phyloP scores from a whole-genome alignment of 169 alveolate species.

The Cryptosporidium parvum region DNA sequence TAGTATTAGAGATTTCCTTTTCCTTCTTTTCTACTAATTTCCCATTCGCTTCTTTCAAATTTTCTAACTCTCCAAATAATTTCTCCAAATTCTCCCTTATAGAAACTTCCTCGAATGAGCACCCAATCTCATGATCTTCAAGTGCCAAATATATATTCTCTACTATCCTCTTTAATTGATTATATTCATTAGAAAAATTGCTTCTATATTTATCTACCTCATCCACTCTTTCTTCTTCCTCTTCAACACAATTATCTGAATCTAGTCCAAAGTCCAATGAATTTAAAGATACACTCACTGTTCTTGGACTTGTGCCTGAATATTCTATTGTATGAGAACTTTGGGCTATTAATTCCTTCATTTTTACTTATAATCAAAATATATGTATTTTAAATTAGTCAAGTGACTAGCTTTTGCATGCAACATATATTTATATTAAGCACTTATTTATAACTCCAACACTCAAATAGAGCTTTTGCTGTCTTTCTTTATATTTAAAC shows the following conservation, averaged over 20 bases:
- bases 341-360: background rate
- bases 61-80: no score
- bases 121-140: background rate
- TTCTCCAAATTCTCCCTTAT: background rate
- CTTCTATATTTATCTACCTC: no score
- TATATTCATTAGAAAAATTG: no score
- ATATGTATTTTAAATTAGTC: no score
- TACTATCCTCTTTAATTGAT: background rate
- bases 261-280: slow-evolving; percentile 8
- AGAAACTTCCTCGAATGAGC: background rate
- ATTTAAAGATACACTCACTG: slow-evolving; percentile 2
- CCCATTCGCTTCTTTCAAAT: no score
- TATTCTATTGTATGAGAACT: background rate
- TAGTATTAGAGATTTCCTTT: no score
- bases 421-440: no score
- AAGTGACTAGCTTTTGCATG: no score
- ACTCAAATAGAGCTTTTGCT: background rate
- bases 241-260: background rate
- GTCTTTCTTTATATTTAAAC: no score
- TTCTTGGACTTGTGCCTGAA: slow-evolving; percentile 28
- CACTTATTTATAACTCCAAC: no score
- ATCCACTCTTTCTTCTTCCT: background rate
- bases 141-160: background rate
- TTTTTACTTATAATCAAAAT: no score
- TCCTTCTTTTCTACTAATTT: no score